Evolutionary conservation across 345 rosid species (phyloP), one percentile per base, ranked within the genome.

Genomic region (Heritiera fomes): DNA sequence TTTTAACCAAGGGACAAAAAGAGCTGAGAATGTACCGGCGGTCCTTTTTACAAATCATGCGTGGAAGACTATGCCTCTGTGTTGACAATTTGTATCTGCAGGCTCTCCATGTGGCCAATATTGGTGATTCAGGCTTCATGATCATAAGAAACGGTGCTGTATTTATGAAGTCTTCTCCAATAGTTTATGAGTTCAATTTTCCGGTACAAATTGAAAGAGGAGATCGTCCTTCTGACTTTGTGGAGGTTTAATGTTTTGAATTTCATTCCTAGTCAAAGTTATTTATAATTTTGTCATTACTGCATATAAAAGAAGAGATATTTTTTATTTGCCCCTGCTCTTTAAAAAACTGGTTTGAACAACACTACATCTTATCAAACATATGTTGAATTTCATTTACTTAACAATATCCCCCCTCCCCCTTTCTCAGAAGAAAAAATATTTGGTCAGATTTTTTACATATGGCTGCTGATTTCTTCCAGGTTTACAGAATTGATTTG

Each of bases 51-150:
- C 10, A 17, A 49, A 59, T 17, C 71, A 56, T 74, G 14, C 59
- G 76, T 67, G 7, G 45, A 72, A 72, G 50, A 15, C 55, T 75
- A 3, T 65, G 58, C 49, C 20, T 71, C 61, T 65, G 20, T 38
- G 15, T 20, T 58, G 59, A 10, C 17, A 4, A 68, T 79, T 46
- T 67, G 15, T 52, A 64, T 80, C 75, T 43, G 70, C 90, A 94
- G 97, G 90, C 78, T 84, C 88, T 92, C 72, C 87, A 77, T 79
- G 87, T 90, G 79, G 97, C 92, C 68, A 88, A 86, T 86, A 85
- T 91, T 23, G 95, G 98, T 82, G 92, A 94, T 84, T 87, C 98
- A 0, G 93, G 93, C 82, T 89, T 92, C 86, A 75, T 92, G 50
- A 72, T 94, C 77, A 76, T 94, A 62, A 90, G 98, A 82, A 79